A percentile compares a stretch with the other conserved stretches of the same genome.
Conservation (phyloP, 2,329 filamentous ascomycete genomes). For the Ascochyta viciae-villosae region DNA sequence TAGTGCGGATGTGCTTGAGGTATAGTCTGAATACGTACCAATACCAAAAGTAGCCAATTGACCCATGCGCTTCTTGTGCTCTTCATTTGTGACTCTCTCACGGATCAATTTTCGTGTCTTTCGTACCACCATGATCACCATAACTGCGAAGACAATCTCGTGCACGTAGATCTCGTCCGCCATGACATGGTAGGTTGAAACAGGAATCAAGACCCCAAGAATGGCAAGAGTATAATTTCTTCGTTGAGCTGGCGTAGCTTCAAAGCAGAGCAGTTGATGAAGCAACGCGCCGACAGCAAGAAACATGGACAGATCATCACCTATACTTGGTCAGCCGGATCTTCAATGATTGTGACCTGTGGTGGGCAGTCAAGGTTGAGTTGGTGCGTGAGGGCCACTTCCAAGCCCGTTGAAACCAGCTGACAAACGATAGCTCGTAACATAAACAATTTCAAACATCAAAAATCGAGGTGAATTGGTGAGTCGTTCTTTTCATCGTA, state of each 20-base stretch:
- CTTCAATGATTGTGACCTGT: not conserved
- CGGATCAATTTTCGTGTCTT: slow-evolving; percentile 39
- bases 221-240: slow-evolving; percentile 35
- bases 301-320: slow-evolving; percentile 67
- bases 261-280: slow-evolving; percentile 57
- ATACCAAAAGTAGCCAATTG: slow-evolving; percentile 39
- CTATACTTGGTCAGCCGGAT: slow-evolving; percentile 25
- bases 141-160: slow-evolving; percentile 50
- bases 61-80: slow-evolving; percentile 29
- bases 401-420: too few relatives aligned
- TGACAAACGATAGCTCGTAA: not conserved
- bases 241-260: slow-evolving; percentile 34
- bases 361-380: not conserved
- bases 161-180: slow-evolving; percentile 50
- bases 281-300: slow-evolving; percentile 61
- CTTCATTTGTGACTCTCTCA: slow-evolving; percentile 32
- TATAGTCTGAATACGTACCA: slow-evolving; percentile 29
- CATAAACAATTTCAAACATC: too few relatives aligned
- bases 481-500: not conserved
- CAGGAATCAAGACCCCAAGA: slow-evolving; percentile 39
- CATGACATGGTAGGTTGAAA: slow-evolving; percentile 47
- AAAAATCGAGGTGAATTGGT: not conserved
- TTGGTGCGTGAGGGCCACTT: not conserved
- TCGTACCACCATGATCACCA: slow-evolving; percentile 50
- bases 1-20: not conserved